Evolutionary conservation across 2,329 filamentous ascomycete genomes (phyloP), one percentile per base, ranked within the genome.

Genomic region (Epichloe amarillans): DNA sequence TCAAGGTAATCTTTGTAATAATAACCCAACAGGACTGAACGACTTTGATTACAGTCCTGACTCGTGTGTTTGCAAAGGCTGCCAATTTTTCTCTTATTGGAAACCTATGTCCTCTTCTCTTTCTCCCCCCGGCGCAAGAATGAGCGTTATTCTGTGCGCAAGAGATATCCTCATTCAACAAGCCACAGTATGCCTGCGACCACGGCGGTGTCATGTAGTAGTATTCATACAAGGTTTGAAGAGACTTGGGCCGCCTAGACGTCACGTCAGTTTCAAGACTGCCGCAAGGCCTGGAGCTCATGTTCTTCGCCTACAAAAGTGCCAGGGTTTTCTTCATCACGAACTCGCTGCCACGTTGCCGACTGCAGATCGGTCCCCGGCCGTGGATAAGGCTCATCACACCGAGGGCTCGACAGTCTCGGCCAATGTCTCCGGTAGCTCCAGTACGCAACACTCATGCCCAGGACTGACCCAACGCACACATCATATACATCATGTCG

Each of bases 401-500:
- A 83, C 38, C 68, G 67, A 10, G 65, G 58, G 50, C 74, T 76
- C 10, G 70, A 69, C 51, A 84, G 63, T 33, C 66, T 64, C 6
- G 80, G 81, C 72, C 78, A 84, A 61, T 83, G 82, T 56, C 80
- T 67, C 54, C 80, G 68, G 60, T 86, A 86, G 55, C 77, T 83
- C 72, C 80, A 84, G 60, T 80, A 80, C 3, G 80, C 76, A 33
- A 84, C 66, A 4, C 67, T 63, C 62, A 76, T 76, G 3, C 83
- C 83, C 14, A 86, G 67, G 26, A 76, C 62, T 0, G 77, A 76
- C 0, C 83, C 83, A 5, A 76, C 72, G 47, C 73, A 76, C 12
- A 86, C 82, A 59, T 86, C 83, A 55, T 82, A 84, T 2, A 84
- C 82, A 55, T 86, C 82, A 57, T 87, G 83, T 46, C 83, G 69